These are phyloP conservation scores for Digitaria exilis DNA, from an alignment of 202 grass and related monocot genomes.

Conservation along the genomic window DNA sequence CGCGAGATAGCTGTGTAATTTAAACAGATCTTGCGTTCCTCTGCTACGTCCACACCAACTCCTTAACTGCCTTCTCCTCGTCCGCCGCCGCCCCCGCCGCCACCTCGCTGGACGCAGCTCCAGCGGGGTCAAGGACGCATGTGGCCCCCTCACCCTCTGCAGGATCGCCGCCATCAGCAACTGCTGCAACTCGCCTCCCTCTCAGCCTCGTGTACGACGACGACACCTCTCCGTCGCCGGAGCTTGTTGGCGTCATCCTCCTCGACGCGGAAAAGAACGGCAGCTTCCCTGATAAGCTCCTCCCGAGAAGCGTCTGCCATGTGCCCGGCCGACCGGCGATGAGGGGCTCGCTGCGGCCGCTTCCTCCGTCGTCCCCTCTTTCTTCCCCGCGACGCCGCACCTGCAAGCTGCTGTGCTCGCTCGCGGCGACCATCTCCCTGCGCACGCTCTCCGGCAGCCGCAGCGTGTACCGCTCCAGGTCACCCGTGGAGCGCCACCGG, in stretches of 20 bases:
- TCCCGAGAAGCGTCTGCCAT: constrained; percentile 50
- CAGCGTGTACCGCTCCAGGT: constrained; percentile 71
- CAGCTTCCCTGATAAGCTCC: constrained; percentile 51
- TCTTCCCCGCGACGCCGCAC: constrained; percentile 25
- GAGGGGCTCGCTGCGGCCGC: constrained; percentile 32
- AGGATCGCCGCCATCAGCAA: constrained; percentile 20
- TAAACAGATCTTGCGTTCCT: constrained; percentile 7
- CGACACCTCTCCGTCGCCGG: constrained; percentile 48
- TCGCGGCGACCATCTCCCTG: constrained; percentile 51
- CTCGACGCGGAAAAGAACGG: constrained; percentile 37
- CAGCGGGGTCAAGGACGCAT: constrained; percentile 4
- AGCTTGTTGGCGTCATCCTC: constrained; percentile 14
- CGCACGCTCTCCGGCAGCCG: constrained; percentile 71
- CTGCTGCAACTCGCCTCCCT: constrained; percentile 49
- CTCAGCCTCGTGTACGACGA: constrained; percentile 37
- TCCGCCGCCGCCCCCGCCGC: constrained; percentile 1
- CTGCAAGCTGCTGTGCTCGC: constrained; percentile 30
- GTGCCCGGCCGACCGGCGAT: not conserved
- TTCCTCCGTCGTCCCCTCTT: constrained; percentile 34
- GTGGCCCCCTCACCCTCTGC: not conserved
- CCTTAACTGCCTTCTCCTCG: constrained; percentile 32
- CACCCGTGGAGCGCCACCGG: constrained; percentile 54
- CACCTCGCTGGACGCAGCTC: not conserved
- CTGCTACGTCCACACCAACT: constrained; percentile 39
- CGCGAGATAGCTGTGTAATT: too few species aligned